phyloP scores from a whole-genome alignment of 2,329 filamentous ascomycete genomes.

The Didymella pomorum region DNA sequence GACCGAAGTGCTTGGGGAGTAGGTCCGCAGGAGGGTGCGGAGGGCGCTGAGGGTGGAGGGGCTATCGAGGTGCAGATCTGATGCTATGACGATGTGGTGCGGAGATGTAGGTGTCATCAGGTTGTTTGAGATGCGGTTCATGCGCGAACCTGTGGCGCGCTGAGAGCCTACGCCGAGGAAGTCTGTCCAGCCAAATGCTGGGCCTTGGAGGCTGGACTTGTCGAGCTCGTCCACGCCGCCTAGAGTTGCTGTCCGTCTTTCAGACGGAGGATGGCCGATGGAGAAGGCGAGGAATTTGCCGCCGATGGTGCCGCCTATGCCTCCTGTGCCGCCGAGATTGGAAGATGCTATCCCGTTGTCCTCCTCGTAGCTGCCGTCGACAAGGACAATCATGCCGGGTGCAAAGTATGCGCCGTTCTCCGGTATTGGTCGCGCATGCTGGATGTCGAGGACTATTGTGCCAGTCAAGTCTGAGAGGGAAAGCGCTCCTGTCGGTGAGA shows the following conservation, averaged over 20 bases:
- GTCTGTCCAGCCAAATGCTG: conserved; percentile 90
- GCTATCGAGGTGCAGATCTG: conserved; percentile 86
- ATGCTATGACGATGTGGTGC: conserved; percentile 74
- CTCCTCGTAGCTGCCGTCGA: conserved; percentile 97
- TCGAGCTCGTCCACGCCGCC: conserved; percentile 67
- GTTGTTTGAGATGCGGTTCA: conserved; percentile 80
- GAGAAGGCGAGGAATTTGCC: conserved; percentile 91
- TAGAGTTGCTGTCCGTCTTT: conserved; percentile 80
- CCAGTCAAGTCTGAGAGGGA: conserved; percentile 88
- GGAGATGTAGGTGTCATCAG: conserved; percentile 60
- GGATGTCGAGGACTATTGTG: conserved; percentile 83
- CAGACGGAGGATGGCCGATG: conserved; percentile 89
- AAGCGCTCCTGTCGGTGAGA: conserved; percentile 81
- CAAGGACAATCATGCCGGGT: conserved; percentile 93
- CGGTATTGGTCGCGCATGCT: conserved; percentile 81
- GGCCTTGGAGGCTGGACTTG: conserved; percentile 48
- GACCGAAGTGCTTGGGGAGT: conserved; percentile 65
- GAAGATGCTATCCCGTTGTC: conserved; percentile 74
- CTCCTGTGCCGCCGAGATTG: conserved; percentile 74
- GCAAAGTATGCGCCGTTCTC: conserved; percentile 90
- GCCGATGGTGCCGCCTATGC: conserved; percentile 89
- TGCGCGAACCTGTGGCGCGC: conserved; percentile 79
- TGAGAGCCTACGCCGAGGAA: conserved; percentile 93
- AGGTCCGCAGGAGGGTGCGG: conserved; percentile 77
- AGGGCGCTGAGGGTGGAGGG: conserved; percentile 83